phyloP scores from a whole-genome alignment of 2,329 filamentous ascomycete genomes.

The Pseudogymnoascus sp. region DNA sequence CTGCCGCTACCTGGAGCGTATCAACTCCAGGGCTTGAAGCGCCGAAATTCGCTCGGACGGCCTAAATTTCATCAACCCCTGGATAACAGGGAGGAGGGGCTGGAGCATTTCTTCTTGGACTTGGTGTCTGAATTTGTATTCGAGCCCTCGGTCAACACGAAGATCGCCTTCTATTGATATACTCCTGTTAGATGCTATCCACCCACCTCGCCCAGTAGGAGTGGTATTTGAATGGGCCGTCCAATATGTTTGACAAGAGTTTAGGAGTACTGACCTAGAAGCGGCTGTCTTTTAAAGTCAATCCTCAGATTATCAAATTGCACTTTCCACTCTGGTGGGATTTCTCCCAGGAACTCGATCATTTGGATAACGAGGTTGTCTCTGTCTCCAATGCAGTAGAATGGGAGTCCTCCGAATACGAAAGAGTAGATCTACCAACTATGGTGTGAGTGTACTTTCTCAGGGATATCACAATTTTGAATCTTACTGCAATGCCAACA shows the following conservation, averaged over 20 bases:
- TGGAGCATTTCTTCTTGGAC: neutral
- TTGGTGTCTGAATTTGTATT: slow-evolving; percentile 6
- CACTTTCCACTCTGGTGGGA: slow-evolving; percentile 16
- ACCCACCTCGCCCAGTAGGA: neutral
- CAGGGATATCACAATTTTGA: neutral
- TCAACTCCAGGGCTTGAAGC: neutral
- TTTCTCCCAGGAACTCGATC: slow-evolving; percentile 12
- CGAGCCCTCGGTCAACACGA: neutral
- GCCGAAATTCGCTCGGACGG: slow-evolving; percentile 6
- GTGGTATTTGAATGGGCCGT: neutral
- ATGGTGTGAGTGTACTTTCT: neutral
- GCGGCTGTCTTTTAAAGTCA: neutral
- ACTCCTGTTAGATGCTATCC: neutral
- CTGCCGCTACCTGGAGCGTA: neutral
- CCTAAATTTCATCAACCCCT: neutral
- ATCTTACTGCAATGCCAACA: slow-evolving; percentile 13
- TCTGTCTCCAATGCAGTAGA: slow-evolving; percentile 1
- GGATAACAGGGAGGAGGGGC: slow-evolving; percentile 3
- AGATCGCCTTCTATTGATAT: neutral
- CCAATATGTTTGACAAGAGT: neutral
- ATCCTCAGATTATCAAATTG: neutral
- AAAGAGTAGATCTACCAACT: slow-evolving; percentile 14
- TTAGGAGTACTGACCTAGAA: neutral
- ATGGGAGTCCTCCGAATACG: slow-evolving; percentile 13
- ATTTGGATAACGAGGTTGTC: slow-evolving; percentile 12